Conservation (phyloP, 257 asterid species). For the Plantago elongata region DNA sequence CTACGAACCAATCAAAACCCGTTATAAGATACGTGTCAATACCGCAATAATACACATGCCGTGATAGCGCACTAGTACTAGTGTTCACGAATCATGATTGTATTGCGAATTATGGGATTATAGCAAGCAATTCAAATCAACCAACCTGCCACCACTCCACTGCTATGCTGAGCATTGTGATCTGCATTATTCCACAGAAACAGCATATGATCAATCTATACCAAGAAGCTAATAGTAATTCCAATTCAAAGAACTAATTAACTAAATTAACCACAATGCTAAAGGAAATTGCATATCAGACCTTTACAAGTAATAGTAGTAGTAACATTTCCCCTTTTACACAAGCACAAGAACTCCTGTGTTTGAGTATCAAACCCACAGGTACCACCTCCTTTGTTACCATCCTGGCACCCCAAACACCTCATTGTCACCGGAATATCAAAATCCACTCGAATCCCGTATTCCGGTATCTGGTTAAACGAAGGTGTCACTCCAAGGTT, state of each 20-base stretch:
- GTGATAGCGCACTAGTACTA: no score
- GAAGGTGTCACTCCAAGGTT: conserved; percentile 60
- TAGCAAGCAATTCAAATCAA: neutral
- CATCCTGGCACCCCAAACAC: conserved; percentile 63
- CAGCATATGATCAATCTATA: neutral
- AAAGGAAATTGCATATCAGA: neutral
- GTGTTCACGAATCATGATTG: no score
- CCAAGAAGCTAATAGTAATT: neutral
- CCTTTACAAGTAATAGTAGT: conserved; percentile 53
- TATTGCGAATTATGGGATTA: no score
- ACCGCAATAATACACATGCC: neutral
- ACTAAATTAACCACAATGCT: neutral
- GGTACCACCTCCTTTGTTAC: conserved; percentile 51
- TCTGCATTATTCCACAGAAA: conserved; percentile 31
- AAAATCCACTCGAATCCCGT: conserved; percentile 78
- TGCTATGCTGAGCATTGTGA: conserved; percentile 28
- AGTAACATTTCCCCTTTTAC: conserved; percentile 63
- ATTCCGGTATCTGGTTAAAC: conserved; percentile 67
- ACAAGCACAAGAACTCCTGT: conserved; percentile 72
- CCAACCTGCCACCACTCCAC: conserved; percentile 66
- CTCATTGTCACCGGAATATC: conserved; percentile 73
- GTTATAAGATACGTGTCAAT: no score
- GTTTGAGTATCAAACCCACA: conserved; percentile 69
- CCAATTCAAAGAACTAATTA: neutral
- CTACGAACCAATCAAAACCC: conserved; percentile 17